A percentile compares a stretch with the other conserved stretches of the same genome.
phyloP scores from a whole-genome alignment of 140 eudicot genomes.

The Flaveria floridana region DNA sequence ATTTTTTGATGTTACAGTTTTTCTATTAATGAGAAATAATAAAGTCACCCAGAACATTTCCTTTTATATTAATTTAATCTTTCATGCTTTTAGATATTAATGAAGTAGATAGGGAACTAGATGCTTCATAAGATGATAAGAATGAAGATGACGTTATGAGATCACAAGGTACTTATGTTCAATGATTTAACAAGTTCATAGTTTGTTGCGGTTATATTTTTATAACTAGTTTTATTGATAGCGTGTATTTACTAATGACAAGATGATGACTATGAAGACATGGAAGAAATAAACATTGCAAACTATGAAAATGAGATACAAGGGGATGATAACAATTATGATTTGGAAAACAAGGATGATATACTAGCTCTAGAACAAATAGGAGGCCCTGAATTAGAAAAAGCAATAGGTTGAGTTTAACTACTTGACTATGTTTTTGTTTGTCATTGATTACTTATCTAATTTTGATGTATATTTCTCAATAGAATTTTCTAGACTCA shows the following conservation, averaged over 20 bases:
- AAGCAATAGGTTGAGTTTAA: no score
- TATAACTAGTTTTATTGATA: not conserved
- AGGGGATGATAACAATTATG: not conserved
- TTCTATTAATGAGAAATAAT: not conserved
- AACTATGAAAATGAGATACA: not conserved
- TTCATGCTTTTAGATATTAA: not conserved
- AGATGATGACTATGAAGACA: not conserved
- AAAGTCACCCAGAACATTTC: not conserved
- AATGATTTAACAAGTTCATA: not conserved
- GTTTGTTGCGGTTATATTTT: not conserved
- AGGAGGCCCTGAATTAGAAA: no score
- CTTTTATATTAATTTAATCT: not conserved
- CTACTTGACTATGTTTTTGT: no score
- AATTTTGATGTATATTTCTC: no score
- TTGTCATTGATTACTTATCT: no score
- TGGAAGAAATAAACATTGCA: no score
- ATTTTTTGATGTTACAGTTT: not conserved
- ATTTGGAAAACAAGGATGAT: no score
- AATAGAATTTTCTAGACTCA: no score
- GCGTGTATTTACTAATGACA: not conserved
- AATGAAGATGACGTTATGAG: not conserved
- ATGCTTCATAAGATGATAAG: not conserved
- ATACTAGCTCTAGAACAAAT: no score
- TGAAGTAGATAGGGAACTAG: not conserved
- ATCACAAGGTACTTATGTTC: not conserved